phyloP scores from a whole-genome alignment of 1,284 basidiomycete species.

The Sporisorium iseilematis-ciliati region DNA sequence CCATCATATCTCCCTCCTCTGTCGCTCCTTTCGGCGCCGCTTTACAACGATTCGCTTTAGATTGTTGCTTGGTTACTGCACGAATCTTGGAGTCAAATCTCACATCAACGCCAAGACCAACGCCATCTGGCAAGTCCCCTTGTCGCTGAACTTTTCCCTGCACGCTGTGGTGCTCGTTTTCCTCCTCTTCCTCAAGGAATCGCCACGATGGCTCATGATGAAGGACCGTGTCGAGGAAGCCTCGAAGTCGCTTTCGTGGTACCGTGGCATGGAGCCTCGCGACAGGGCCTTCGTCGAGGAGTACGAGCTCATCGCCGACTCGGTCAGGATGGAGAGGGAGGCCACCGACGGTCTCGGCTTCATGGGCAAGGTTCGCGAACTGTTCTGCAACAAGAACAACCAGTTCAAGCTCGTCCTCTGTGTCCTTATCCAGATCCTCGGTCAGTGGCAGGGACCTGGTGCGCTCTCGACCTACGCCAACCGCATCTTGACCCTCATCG shows the following conservation, averaged over 20 bases:
- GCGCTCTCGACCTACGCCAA: slow-evolving; percentile 52
- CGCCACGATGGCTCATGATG: slow-evolving; percentile 86
- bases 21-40: no score
- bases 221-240: slow-evolving; percentile 75
- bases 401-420: slow-evolving; percentile 49
- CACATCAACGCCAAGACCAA: slow-evolving; percentile 32
- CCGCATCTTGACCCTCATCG: slow-evolving; percentile 44
- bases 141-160: slow-evolving; percentile 42
- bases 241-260: slow-evolving; percentile 74
- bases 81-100: slow-evolving; percentile 29
- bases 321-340: slow-evolving; percentile 38
- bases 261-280: slow-evolving; percentile 42
- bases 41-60: no score
- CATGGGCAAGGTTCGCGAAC: slow-evolving; percentile 35
- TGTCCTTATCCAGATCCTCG: slow-evolving; percentile 44
- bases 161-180: slow-evolving; percentile 70
- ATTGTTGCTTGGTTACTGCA: slow-evolving; percentile 36
- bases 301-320: slow-evolving; percentile 45
- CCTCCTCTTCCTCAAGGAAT: slow-evolving; percentile 75
- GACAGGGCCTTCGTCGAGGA: slow-evolving; percentile 41
- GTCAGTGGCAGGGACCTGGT: slow-evolving; percentile 49
- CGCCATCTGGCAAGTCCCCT: slow-evolving; percentile 38
- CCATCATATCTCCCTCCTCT: no score
- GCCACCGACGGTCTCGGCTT: slow-evolving; percentile 38
- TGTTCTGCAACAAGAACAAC: slow-evolving; percentile 46